A percentile compares a stretch with the other conserved stretches of the same genome.
Conservation (phyloP, 2,329 filamentous ascomycete genomes). For the Fusarium udum region DNA sequence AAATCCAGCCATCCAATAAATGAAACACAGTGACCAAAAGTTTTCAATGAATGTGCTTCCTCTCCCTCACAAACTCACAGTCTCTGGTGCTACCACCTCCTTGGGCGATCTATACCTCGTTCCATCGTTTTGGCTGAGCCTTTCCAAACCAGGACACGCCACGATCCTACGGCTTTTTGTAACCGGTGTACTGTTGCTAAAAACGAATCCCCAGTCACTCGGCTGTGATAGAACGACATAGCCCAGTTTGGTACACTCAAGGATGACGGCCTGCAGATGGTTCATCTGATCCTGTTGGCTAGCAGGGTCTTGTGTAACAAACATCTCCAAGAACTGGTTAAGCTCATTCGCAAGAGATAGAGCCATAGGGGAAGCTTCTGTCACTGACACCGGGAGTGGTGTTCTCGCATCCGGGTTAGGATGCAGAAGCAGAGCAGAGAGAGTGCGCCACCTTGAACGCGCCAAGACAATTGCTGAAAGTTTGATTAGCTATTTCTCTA, state of each 20-base stretch:
- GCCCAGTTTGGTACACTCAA: slow-evolving; percentile 53
- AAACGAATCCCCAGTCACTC: slow-evolving; percentile 50
- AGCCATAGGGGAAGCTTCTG: slow-evolving; percentile 46
- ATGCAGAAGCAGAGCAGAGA: slow-evolving; percentile 55
- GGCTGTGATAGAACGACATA: slow-evolving; percentile 56
- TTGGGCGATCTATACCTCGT: slow-evolving; percentile 33
- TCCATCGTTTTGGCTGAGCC: slow-evolving; percentile 41
- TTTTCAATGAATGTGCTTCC: background rate
- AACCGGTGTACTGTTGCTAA: slow-evolving; percentile 4
- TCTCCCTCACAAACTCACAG: slow-evolving; percentile 1
- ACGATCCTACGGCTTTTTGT: slow-evolving; percentile 18
- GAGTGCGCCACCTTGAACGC: slow-evolving; percentile 53
- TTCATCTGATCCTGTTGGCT: slow-evolving; percentile 47
- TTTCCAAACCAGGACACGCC: slow-evolving; percentile 46
- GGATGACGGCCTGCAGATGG: slow-evolving; percentile 52
- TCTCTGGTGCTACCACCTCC: slow-evolving; percentile 36
- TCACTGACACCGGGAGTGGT: slow-evolving; percentile 45
- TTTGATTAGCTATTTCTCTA: background rate
- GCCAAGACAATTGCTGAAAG: slow-evolving; percentile 43
- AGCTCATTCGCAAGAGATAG: slow-evolving; percentile 46
- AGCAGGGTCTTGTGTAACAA: slow-evolving; percentile 43
- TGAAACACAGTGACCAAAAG: background rate
- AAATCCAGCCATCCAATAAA: background rate
- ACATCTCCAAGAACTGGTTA: slow-evolving; percentile 47
- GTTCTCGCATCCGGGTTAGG: slow-evolving; percentile 50